phyloP scores from a whole-genome alignment of 2,329 filamentous ascomycete genomes.

The Penicillium hordei region DNA sequence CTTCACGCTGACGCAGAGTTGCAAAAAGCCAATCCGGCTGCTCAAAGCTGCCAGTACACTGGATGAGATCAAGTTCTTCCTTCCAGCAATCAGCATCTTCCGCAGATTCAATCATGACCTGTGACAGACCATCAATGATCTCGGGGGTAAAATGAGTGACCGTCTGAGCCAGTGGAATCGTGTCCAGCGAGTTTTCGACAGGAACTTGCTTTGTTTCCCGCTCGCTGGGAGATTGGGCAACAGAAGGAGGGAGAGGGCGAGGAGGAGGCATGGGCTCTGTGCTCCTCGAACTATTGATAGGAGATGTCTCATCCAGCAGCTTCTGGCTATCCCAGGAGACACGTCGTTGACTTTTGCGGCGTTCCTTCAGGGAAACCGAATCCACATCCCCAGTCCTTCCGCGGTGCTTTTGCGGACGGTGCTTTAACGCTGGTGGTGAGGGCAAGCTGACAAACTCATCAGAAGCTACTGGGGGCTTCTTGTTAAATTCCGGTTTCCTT shows the following conservation, averaged over 20 bases:
- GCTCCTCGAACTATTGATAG: constrained; percentile 14
- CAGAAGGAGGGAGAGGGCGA: constrained; percentile 12
- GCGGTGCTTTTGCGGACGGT: constrained; percentile 42
- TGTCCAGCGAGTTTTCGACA: constrained; percentile 13
- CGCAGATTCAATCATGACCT: constrained; percentile 37
- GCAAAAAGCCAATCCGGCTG: constrained; percentile 41
- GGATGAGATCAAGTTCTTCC: constrained; percentile 40
- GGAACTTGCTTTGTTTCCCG: constrained; percentile 17
- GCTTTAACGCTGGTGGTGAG: constrained; percentile 43
- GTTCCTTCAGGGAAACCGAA: constrained; percentile 17
- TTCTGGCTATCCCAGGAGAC: constrained; percentile 44
- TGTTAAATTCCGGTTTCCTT: constrained; percentile 31
- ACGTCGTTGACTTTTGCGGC: constrained; percentile 33
- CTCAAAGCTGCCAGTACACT: constrained; percentile 38
- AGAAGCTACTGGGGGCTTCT: constrained; percentile 33
- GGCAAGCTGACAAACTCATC: constrained; percentile 32
- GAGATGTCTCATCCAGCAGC: constrained; percentile 30
- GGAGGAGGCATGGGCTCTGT: neutral
- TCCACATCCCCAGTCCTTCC: constrained; percentile 30
- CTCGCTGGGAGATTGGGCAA: constrained; percentile 22
- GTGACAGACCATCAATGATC: constrained; percentile 39
- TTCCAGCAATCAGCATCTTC: constrained; percentile 42
- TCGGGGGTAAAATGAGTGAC: constrained; percentile 38
- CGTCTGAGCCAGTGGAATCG: constrained; percentile 29
- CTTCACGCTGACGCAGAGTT: constrained; percentile 37